These are phyloP conservation scores for Rhynchospora pubera DNA, from an alignment of 176 grass and related monocot genomes.

Conservation along the genomic window DNA sequence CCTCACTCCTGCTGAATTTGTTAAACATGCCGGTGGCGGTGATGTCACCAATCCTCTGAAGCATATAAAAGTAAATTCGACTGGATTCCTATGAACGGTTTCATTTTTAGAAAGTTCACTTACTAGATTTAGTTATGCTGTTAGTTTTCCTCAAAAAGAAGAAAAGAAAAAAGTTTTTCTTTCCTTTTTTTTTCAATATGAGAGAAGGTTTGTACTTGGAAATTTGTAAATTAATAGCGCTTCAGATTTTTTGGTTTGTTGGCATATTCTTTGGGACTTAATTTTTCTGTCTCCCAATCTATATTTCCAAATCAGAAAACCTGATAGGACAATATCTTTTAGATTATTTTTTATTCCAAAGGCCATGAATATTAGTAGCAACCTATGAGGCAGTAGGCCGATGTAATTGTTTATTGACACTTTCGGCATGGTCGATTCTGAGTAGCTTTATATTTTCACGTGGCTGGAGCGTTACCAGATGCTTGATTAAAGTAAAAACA, in stretches of 20 bases:
- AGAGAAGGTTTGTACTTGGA: slow-evolving; percentile 11
- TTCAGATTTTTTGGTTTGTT: slow-evolving; percentile 17
- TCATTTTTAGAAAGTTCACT: slow-evolving; percentile 9
- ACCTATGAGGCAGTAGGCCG: not conserved
- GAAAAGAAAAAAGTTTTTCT: slow-evolving; percentile 5
- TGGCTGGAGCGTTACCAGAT: not conserved
- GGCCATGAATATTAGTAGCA: not conserved
- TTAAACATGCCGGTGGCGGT: slow-evolving; percentile 72
- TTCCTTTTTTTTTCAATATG: slow-evolving; percentile 22
- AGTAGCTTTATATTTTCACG: not conserved
- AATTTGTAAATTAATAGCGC: slow-evolving; percentile 27
- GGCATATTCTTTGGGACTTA: not conserved
- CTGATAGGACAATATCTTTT: not conserved
- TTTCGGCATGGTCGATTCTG: not conserved
- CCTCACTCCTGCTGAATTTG: slow-evolving; percentile 80
- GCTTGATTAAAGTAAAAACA: too few species aligned
- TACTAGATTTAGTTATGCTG: slow-evolving; percentile 24
- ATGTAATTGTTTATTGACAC: not conserved
- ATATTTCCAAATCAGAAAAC: not conserved
- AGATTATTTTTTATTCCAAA: not conserved
- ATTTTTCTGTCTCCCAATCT: not conserved
- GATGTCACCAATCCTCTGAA: slow-evolving; percentile 73
- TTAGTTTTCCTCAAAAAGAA: slow-evolving; percentile 15
- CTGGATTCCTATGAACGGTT: slow-evolving; percentile 7
- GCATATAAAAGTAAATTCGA: slow-evolving; percentile 67